Evolutionary conservation across 2,329 filamentous ascomycete species (phyloP).

Genomic region (Ophiognomonia clavigignenti-juglandacearum): DNA sequence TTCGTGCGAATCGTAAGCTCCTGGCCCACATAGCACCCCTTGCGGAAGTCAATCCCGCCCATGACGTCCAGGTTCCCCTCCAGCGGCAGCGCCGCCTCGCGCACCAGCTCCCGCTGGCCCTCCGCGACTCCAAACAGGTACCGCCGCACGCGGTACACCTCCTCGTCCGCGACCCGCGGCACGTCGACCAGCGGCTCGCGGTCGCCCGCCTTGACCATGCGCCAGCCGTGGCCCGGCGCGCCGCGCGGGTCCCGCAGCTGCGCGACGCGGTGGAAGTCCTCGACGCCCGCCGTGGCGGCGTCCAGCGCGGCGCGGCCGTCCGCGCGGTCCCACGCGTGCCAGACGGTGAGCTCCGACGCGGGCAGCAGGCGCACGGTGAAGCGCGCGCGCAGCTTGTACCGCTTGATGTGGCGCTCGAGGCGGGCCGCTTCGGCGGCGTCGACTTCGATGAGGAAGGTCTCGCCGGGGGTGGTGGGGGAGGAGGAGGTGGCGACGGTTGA

Average conservation of each 20-base stretch:
- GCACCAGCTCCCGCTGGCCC: slow-evolving; percentile 72
- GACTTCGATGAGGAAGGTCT: slow-evolving; percentile 74
- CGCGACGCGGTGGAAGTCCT: slow-evolving; percentile 5
- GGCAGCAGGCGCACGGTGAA: slow-evolving; percentile 64
- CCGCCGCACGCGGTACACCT: slow-evolving; percentile 68
- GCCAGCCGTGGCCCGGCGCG: slow-evolving; percentile 39
- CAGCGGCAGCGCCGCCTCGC: slow-evolving; percentile 70
- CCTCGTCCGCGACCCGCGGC: slow-evolving; percentile 33
- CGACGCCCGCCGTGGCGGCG: background rate
- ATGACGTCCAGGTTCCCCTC: slow-evolving; percentile 87
- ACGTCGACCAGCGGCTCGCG: slow-evolving; percentile 35
- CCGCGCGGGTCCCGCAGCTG: slow-evolving; percentile 30
- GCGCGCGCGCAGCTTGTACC: slow-evolving; percentile 82
- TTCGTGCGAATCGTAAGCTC: slow-evolving; percentile 94
- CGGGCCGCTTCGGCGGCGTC: slow-evolving; percentile 61
- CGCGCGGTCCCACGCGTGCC: slow-evolving; percentile 71
- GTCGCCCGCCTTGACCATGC: slow-evolving; percentile 25
- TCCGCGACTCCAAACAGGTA: slow-evolving; percentile 81
- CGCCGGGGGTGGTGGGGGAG: slow-evolving; percentile 24
- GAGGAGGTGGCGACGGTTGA: too few species aligned
- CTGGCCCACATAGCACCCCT: slow-evolving; percentile 96
- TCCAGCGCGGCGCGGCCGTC: slow-evolving; percentile 21
- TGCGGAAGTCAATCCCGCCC: slow-evolving; percentile 83
- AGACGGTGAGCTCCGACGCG: slow-evolving; percentile 61
- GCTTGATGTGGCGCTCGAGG: slow-evolving; percentile 69